phyloP scores from a whole-genome alignment of 1,139 yeast genomes.

The Blastobotrys aristatus region DNA sequence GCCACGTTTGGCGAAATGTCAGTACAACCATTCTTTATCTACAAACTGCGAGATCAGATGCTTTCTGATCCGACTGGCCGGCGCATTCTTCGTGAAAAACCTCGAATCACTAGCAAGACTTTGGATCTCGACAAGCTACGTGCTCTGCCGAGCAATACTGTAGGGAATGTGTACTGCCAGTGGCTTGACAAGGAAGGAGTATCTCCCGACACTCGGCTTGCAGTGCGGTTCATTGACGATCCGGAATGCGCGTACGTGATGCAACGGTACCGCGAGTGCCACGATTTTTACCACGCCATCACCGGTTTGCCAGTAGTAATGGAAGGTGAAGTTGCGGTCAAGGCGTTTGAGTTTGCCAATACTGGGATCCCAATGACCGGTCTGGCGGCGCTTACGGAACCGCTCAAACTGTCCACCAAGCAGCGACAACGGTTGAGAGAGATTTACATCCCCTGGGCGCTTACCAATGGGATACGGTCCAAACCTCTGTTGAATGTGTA shows the following conservation, averaged over 20 bases:
- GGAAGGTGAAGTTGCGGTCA: slow-evolving; percentile 93
- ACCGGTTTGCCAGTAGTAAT: slow-evolving; percentile 86
- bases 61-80: slow-evolving; percentile 71
- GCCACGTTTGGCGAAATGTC: slow-evolving; percentile 96
- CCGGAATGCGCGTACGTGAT: slow-evolving; percentile 87
- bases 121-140: slow-evolving; percentile 60
- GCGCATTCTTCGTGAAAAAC: slow-evolving; percentile 67
- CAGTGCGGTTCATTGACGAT: slow-evolving; percentile 81
- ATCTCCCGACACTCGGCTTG: slow-evolving; percentile 88
- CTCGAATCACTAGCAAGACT: slow-evolving; percentile 72
- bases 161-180: slow-evolving; percentile 71
- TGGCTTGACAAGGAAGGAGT: slow-evolving; percentile 89
- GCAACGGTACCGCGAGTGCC: slow-evolving; percentile 93
- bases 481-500: slow-evolving; percentile 81
- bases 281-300: slow-evolving; percentile 91
- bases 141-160: slow-evolving; percentile 58
- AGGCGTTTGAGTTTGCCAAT: slow-evolving; percentile 87
- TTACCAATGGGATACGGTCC: slow-evolving; percentile 64
- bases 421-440: slow-evolving; percentile 46
- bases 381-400: slow-evolving; percentile 82
- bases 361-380: slow-evolving; percentile 96
- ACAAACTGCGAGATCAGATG: slow-evolving; percentile 64
- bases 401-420: slow-evolving; percentile 58
- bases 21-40: slow-evolving; percentile 65
- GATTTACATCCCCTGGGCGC: slow-evolving; percentile 87